These are phyloP conservation scores for Blastobotrys petasosporus DNA, from an alignment of 1,139 yeast genomes.

Conservation along the genomic window DNA sequence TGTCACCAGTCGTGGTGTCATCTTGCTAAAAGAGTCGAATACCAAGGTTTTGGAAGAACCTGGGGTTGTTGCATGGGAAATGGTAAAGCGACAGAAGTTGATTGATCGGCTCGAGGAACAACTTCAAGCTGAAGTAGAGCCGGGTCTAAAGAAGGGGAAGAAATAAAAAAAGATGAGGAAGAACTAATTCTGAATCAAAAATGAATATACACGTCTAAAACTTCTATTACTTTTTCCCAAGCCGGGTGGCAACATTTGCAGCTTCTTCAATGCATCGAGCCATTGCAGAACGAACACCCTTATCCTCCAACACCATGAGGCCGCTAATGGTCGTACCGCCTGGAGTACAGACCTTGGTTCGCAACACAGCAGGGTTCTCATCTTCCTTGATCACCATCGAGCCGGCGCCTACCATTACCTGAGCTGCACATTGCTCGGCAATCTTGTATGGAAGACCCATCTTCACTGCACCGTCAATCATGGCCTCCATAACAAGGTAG, in stretches of 20 bases:
- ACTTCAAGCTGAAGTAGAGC: background rate
- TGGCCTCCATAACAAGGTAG: slow-evolving; percentile 79
- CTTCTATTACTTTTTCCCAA: slow-evolving; percentile 44
- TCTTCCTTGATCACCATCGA: slow-evolving; percentile 77
- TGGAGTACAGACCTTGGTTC: slow-evolving; percentile 90
- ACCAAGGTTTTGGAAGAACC: slow-evolving; percentile 16
- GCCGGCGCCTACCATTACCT: slow-evolving; percentile 95
- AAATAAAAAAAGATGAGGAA: background rate
- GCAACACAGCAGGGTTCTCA: slow-evolving; percentile 85
- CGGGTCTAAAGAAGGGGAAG: background rate
- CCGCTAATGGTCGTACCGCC: slow-evolving; percentile 99
- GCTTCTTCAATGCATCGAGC: slow-evolving; percentile 89
- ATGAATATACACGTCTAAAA: background rate
- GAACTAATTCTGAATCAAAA: background rate
- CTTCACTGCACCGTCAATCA: slow-evolving; percentile 90
- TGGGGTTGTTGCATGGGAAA: slow-evolving; percentile 8
- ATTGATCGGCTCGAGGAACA: slow-evolving; percentile 3
- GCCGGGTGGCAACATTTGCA: slow-evolving; percentile 70
- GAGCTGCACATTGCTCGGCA: slow-evolving; percentile 87
- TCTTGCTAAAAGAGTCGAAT: slow-evolving; percentile 17
- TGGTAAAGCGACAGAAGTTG: slow-evolving; percentile 1
- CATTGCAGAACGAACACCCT: slow-evolving; percentile 80
- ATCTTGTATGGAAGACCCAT: slow-evolving; percentile 89
- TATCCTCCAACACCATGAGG: slow-evolving; percentile 83
- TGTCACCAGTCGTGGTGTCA: slow-evolving; percentile 20